Percentiles rank a stretch among this genome's conserved stretches.
These are phyloP conservation scores for Plantago elongata DNA, from an alignment of 257 asterid species.

Conservation along the genomic window DNA sequence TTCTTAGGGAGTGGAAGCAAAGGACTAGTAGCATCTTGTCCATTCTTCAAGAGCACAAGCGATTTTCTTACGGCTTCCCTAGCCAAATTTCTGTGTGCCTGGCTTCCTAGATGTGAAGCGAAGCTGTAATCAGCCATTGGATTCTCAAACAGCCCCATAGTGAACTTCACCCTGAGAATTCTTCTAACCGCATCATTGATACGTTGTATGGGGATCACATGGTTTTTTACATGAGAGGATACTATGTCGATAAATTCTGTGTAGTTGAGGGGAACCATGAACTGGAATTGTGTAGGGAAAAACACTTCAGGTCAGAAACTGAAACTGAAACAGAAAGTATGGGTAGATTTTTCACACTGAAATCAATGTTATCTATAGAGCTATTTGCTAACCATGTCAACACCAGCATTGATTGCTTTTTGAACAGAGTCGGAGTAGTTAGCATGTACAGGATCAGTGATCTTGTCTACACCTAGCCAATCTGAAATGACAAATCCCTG, in stretches of 20 bases:
- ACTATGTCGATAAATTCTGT: conserved; percentile 10
- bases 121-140: conserved; percentile 19
- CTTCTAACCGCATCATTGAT: conserved; percentile 19
- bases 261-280: conserved; percentile 15
- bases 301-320: background rate
- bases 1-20: conserved; percentile 16
- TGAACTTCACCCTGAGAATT: conserved; percentile 18
- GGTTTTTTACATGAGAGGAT: conserved; percentile 10
- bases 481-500: conserved; percentile 10
- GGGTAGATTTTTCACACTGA: background rate
- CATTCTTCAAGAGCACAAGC: conserved; percentile 16
- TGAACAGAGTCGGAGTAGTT: conserved; percentile 4
- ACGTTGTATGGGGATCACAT: conserved; percentile 3
- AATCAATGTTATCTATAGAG: too few relatives aligned
- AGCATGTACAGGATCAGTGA: background rate
- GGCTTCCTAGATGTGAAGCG: conserved; percentile 11
- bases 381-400: background rate
- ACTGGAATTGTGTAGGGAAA: background rate
- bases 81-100: conserved; percentile 18
- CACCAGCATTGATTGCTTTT: background rate
- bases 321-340: background rate
- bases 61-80: conserved; percentile 24
- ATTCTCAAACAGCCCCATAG: conserved; percentile 23
- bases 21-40: conserved; percentile 3
- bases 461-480: conserved; percentile 3